Conservation (phyloP, 257 asterid genomes). For the Forsythia viridissima region DNA sequence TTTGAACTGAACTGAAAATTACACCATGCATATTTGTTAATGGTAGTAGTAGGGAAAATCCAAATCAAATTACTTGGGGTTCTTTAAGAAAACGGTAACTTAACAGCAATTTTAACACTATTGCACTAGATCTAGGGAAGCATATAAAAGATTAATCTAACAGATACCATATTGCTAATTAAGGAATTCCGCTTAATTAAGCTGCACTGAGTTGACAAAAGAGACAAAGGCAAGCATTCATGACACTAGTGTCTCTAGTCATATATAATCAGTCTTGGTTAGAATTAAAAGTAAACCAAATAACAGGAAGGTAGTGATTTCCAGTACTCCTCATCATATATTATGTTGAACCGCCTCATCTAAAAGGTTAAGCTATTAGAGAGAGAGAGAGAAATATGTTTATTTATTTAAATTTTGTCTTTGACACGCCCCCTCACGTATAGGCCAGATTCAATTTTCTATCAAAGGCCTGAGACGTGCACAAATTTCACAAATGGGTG, state of each 20-base stretch:
- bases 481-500: too few species aligned
- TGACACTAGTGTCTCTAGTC: not conserved
- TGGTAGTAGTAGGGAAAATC: not conserved
- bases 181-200: not conserved
- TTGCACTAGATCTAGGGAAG: slow-evolving; percentile 5
- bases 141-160: not conserved
- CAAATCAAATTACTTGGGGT: not conserved
- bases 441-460: too few species aligned
- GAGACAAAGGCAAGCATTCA: not conserved
- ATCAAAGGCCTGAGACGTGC: too few species aligned
- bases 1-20: not conserved
- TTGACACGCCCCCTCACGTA: too few species aligned
- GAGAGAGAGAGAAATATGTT: too few species aligned
- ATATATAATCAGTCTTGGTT: not conserved
- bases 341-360: not conserved
- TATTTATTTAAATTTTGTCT: too few species aligned
- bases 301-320: not conserved
- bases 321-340: not conserved
- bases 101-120: not conserved
- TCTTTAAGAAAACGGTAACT: not conserved
- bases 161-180: not conserved
- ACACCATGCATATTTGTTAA: not conserved
- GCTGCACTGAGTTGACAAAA: not conserved
- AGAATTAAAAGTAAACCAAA: not conserved
- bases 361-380: not conserved